Evolutionary conservation across 805 yeast genomes (phyloP).

Genomic region (Isabelozyma rhagii): DNA sequence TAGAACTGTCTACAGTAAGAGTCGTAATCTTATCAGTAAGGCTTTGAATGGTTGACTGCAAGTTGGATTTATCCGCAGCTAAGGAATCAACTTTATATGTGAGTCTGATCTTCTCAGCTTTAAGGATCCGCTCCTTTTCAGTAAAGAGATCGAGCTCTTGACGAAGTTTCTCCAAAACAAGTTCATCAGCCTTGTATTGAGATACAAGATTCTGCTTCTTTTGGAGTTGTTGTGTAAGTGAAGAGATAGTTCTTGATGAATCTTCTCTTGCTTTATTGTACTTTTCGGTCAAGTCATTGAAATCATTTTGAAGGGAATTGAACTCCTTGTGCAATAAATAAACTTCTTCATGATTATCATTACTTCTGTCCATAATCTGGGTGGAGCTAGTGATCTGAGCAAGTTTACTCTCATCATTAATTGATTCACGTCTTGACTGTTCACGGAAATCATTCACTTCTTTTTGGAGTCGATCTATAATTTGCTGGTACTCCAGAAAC

Average conservation of each 20-base stretch:
- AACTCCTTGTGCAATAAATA: conserved; percentile 11
- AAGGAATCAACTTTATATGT: conserved; percentile 38
- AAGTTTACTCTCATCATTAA: not conserved
- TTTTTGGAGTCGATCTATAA: conserved; percentile 26
- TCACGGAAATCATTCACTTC: conserved; percentile 29
- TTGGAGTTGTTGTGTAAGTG: conserved; percentile 20
- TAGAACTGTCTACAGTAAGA: conserved; percentile 15
- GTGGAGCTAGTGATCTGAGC: not conserved
- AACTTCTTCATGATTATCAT: conserved; percentile 10
- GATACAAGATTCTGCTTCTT: conserved; percentile 13
- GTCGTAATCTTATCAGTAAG: conserved; percentile 37
- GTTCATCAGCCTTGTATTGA: conserved; percentile 10
- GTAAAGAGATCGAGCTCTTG: conserved; percentile 38
- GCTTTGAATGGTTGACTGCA: conserved; percentile 33
- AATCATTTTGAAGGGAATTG: conserved; percentile 13
- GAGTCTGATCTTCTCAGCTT: conserved; percentile 44
- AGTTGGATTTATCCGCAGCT: conserved; percentile 32
- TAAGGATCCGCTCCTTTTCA: conserved; percentile 41
- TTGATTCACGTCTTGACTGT: not conserved
- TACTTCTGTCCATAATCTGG: conserved; percentile 14
- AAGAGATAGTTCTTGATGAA: conserved; percentile 16
- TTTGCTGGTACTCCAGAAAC: conserved; percentile 26
- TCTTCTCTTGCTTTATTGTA: conserved; percentile 19
- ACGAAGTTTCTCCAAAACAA: conserved; percentile 25
- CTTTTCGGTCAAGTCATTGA: conserved; percentile 10